Evolutionary conservation across 2,329 filamentous ascomycete genomes (phyloP).

Genomic region (Colletotrichum eleusines): DNA sequence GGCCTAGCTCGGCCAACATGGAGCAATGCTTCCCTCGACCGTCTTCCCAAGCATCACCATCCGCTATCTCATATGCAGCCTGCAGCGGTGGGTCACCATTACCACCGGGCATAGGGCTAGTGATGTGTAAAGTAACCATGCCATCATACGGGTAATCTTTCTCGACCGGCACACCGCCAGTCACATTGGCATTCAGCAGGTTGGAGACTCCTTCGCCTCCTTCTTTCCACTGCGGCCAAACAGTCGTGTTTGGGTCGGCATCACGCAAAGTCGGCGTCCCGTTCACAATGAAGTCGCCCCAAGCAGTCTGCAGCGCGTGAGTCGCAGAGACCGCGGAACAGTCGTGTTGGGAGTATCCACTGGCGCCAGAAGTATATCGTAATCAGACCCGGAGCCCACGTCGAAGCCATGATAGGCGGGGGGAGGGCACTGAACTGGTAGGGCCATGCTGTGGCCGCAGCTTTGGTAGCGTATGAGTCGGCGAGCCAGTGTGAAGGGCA

Average conservation of each 20-base stretch:
- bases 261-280: conserved; percentile 16
- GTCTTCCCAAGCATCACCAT: conserved; percentile 30
- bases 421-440: conserved; percentile 29
- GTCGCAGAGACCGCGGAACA: neutral
- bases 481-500: conserved; percentile 33
- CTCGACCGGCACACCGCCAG: conserved; percentile 20
- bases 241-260: neutral
- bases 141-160: conserved; percentile 19
- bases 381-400: conserved; percentile 14
- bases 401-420: conserved; percentile 32
- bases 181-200: conserved; percentile 30
- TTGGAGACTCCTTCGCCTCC: neutral
- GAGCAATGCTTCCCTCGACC: conserved; percentile 26
- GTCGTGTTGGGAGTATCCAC: conserved; percentile 6
- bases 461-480: conserved; percentile 28
- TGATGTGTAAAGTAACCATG: conserved; percentile 32
- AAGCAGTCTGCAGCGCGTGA: conserved; percentile 16
- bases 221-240: conserved; percentile 25
- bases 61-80: conserved; percentile 4
- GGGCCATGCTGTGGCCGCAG: conserved; percentile 15
- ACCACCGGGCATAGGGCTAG: conserved; percentile 10
- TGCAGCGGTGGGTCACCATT: neutral
- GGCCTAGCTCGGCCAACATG: conserved; percentile 6
- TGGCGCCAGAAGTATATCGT: conserved; percentile 24
- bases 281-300: conserved; percentile 25